A percentile compares a stretch with the other conserved stretches of the same genome.
Evolutionary conservation across 345 rosid genomes (phyloP).

Genomic region (Populus simonii): DNA sequence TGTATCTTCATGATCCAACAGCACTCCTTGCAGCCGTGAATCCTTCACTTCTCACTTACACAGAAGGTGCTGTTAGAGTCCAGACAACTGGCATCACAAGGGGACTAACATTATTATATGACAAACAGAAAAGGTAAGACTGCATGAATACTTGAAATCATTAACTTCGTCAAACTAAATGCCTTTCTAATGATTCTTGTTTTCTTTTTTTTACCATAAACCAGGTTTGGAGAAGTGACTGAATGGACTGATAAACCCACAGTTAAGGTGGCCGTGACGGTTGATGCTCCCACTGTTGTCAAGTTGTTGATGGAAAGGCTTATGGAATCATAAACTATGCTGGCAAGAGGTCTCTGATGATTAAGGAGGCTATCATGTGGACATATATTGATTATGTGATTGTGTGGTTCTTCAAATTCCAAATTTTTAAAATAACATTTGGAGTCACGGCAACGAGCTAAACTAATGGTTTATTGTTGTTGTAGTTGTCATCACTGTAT

Average conservation of each 20-base stretch:
- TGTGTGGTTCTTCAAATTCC: too few species aligned
- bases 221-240: slow-evolving; percentile 56
- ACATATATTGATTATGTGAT: background rate
- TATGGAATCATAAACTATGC: slow-evolving; percentile 14
- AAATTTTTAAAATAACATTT: too few species aligned
- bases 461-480: too few species aligned
- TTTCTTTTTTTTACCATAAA: background rate
- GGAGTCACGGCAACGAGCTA: too few species aligned
- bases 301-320: slow-evolving; percentile 83
- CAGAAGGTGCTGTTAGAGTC: slow-evolving; percentile 80
- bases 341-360: background rate
- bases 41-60: slow-evolving; percentile 77
- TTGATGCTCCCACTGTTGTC: slow-evolving; percentile 65
- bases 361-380: background rate
- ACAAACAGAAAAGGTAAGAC: slow-evolving; percentile 61
- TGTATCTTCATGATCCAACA: slow-evolving; percentile 92
- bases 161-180: background rate
- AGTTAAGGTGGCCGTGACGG: slow-evolving; percentile 84
- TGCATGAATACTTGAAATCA: background rate
- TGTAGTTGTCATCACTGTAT: too few species aligned
- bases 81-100: slow-evolving; percentile 77
- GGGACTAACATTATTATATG: slow-evolving; percentile 70
- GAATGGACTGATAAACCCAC: slow-evolving; percentile 76
- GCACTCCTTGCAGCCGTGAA: slow-evolving; percentile 67
- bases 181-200: background rate